Evolutionary conservation across 768 basidiomycete genomes (phyloP).

Genomic region (Thelephora ganbajun): DNA sequence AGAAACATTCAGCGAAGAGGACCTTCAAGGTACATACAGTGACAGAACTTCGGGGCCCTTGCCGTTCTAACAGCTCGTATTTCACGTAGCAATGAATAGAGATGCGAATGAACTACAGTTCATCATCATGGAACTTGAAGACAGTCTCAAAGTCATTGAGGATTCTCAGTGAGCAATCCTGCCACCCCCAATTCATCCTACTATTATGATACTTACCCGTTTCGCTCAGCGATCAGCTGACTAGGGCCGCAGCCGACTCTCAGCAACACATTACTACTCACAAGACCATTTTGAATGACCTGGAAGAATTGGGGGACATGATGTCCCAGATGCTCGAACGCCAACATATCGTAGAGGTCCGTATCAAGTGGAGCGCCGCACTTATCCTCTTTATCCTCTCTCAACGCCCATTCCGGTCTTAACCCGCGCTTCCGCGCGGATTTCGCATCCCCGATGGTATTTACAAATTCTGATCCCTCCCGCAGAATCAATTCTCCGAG

Average conservation of each 20-base stretch:
- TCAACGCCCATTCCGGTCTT: neutral
- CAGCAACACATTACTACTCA: slow-evolving; percentile 38
- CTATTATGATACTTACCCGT: neutral
- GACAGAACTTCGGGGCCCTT: neutral
- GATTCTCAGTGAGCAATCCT: slow-evolving; percentile 36
- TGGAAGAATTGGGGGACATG: slow-evolving; percentile 68
- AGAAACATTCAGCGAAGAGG: slow-evolving; percentile 51
- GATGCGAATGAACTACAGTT: slow-evolving; percentile 67
- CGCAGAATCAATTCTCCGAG: slow-evolving; percentile 36
- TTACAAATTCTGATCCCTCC: neutral
- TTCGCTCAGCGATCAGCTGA: slow-evolving; percentile 34
- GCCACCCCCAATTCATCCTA: neutral
- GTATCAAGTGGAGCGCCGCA: slow-evolving; percentile 3
- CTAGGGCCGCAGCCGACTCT: slow-evolving; percentile 25
- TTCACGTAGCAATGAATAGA: slow-evolving; percentile 55
- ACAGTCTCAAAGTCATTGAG: slow-evolving; percentile 37
- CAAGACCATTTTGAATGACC: slow-evolving; percentile 36
- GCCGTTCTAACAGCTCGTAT: neutral
- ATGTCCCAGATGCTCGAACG: slow-evolving; percentile 65
- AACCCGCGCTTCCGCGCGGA: neutral
- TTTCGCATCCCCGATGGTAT: neutral
- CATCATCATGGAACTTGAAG: slow-evolving; percentile 63
- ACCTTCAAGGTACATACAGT: slow-evolving; percentile 39
- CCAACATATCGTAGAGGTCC: slow-evolving; percentile 58
- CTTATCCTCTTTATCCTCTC: neutral